Evolutionary conservation across 768 basidiomycete species (phyloP).

Genomic region (Hygrocybe coccinea): DNA sequence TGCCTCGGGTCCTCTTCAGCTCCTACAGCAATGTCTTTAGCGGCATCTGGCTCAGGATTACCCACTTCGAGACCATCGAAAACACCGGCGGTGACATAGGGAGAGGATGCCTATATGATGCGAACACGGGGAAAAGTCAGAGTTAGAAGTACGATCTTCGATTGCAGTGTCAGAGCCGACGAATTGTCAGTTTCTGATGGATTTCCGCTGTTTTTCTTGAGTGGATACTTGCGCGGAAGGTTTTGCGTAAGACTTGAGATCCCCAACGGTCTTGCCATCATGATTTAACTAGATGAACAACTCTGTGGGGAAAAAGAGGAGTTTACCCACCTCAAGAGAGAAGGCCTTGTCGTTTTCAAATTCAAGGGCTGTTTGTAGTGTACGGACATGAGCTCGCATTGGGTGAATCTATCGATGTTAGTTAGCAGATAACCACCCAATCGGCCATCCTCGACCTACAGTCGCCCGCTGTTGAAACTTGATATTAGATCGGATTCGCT

Average conservation of each 20-base stretch:
- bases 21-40: conserved; percentile 72
- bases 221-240: conserved; percentile 51
- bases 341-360: no score
- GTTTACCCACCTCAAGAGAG: conserved; percentile 66
- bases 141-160: no score
- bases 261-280: conserved; percentile 50
- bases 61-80: conserved; percentile 87
- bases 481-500: conserved; percentile 88
- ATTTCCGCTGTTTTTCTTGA: conserved; percentile 41
- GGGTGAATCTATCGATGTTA: no score
- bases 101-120: conserved; percentile 96
- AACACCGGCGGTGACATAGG: conserved; percentile 85
- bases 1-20: conserved; percentile 67
- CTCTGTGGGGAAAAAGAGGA: no score
- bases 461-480: no score
- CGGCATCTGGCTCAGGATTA: conserved; percentile 73
- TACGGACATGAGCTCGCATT: no score
- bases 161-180: no score
- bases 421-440: no score
- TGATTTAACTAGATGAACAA: no score
- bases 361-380: no score
- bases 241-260: conserved; percentile 65
- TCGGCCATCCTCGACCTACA: no score
- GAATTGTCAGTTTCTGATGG: conserved; percentile 28
- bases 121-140: no score